Evolutionary conservation across 2,329 filamentous ascomycete species (phyloP).

Genomic region (Xylariaceae sp.): DNA sequence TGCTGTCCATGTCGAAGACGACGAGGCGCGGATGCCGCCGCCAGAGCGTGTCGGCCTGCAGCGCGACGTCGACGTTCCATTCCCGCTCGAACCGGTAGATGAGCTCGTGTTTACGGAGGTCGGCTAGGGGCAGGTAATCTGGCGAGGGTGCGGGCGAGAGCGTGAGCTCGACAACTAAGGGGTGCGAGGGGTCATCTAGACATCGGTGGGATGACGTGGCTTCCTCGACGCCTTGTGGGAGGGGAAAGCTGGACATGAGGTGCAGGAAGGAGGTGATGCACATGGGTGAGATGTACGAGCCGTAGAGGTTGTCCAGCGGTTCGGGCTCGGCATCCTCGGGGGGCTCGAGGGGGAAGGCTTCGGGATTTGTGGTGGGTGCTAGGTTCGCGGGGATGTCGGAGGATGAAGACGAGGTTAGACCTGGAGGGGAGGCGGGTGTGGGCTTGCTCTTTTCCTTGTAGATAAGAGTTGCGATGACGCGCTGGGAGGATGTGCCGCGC

Average conservation of each 20-base stretch:
- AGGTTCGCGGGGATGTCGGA: constrained; percentile 50
- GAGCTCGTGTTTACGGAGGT: constrained; percentile 74
- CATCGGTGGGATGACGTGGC: constrained; percentile 60
- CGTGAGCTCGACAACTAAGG: constrained; percentile 62
- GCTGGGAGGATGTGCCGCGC: constrained; percentile 44
- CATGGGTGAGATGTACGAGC: constrained; percentile 61
- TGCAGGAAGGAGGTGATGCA: constrained; percentile 64
- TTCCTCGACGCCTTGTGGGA: constrained; percentile 47
- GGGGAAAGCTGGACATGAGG: constrained; percentile 60
- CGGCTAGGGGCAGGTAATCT: constrained; percentile 62
- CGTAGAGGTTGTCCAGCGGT: constrained; percentile 62
- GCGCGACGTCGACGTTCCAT: constrained; percentile 81
- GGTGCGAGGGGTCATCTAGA: constrained; percentile 57
- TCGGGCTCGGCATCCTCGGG: constrained; percentile 51
- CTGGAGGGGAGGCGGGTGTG: constrained; percentile 28
- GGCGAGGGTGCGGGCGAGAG: constrained; percentile 57
- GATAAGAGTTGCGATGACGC: constrained; percentile 60
- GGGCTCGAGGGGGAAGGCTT: constrained; percentile 58
- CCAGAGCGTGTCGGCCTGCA: constrained; percentile 71
- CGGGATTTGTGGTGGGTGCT: constrained; percentile 54
- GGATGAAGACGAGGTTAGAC: constrained; percentile 36
- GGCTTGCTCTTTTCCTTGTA: constrained; percentile 47
- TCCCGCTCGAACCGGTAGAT: constrained; percentile 82
- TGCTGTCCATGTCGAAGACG: constrained; percentile 98
- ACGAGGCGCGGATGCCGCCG: constrained; percentile 78